Conservation (phyloP, 1,284 basidiomycete species). For the Tetrapyrgos nigripes region DNA sequence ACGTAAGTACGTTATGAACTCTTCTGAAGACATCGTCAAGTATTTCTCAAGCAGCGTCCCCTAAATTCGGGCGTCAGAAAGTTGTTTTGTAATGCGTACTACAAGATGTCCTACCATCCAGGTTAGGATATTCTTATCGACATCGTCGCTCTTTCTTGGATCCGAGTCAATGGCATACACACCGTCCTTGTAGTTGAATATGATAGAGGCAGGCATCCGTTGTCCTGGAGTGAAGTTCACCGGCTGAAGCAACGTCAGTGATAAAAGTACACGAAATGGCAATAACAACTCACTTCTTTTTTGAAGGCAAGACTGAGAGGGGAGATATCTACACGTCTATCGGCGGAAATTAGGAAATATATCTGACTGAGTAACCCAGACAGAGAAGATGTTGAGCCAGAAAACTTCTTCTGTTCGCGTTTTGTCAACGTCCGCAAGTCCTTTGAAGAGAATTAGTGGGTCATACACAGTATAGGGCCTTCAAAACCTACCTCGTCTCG, state of each 20-base stretch:
- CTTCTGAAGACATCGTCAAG: constrained; percentile 70
- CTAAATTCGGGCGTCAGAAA: constrained; percentile 42
- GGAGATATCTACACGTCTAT: constrained; percentile 66
- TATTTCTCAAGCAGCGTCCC: constrained; percentile 92
- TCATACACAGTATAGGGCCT: neutral
- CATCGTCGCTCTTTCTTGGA: constrained; percentile 47
- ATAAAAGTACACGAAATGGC: neutral
- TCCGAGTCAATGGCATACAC: constrained; percentile 86
- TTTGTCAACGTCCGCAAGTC: constrained; percentile 73
- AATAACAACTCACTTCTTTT: constrained; percentile 56
- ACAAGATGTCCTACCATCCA: constrained; percentile 73
- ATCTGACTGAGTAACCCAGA: constrained; percentile 87
- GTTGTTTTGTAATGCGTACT: neutral
- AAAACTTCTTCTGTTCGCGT: constrained; percentile 66
- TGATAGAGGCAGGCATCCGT: constrained; percentile 78
- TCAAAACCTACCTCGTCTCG: constrained; percentile 65
- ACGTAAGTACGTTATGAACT: constrained; percentile 73
- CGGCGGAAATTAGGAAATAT: constrained; percentile 82
- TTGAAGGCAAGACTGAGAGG: constrained; percentile 65
- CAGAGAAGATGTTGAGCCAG: constrained; percentile 93
- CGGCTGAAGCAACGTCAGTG: constrained; percentile 44
- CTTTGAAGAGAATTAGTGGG: constrained; percentile 41
- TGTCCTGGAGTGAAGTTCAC: constrained; percentile 82
- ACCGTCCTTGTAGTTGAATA: constrained; percentile 70
- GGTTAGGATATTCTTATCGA: constrained; percentile 77